Base-by-base conservation (phyloP, 2,329 filamentous ascomycete genomes). In the Atkinsonella texensis region DNA sequence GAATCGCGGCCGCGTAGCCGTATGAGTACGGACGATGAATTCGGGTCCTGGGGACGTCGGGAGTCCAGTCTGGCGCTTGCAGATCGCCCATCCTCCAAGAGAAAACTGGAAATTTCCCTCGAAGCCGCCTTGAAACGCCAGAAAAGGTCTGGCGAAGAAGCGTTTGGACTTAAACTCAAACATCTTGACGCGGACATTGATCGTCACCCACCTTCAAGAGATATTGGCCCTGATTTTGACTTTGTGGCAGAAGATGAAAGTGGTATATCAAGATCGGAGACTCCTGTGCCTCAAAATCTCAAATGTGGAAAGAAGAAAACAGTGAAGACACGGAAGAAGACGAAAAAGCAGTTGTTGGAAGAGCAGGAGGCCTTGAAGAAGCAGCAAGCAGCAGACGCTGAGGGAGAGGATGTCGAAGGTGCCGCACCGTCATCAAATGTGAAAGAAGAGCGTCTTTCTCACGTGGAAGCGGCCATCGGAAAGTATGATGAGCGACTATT, bases 1-100 rank as follows among this genome's bases (percentile, higher is more conserved):
- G 90, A 93, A 54, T 95, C 87, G 56, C 80, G 85, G 42, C 85
- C 85, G 47, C 81, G 83, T 44, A 95, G 87, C 65, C 87, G 85
- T 42, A 77, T 83, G 74, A 81, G 77, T 61, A 76, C 76, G 1
- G 80, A 84, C 53, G 79, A 82, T 48, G 75, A 79, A 52, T 67
- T 64, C 2, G 68, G 62, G 2, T 67, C 66, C 1, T 74, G 74
- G 68, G 74, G 71, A 33, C 52, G 50, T 32, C 70, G 69, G 1
- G 85, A 89, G 61, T 79, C 80, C 48, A 87, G 85, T 68, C 82
- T 87, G 58, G 75, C 79, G 44, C 74, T 84, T 53, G 70, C 78
- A 44, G 83, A 87, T 47, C 64, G 68, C 55, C 70, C 63, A 56
- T 69, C 64, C 53, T 71, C 66, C 60, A 85, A 70, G 65, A 82